phyloP scores from a whole-genome alignment of 1,284 basidiomycete genomes.

The Leccinum subfulvum region DNA sequence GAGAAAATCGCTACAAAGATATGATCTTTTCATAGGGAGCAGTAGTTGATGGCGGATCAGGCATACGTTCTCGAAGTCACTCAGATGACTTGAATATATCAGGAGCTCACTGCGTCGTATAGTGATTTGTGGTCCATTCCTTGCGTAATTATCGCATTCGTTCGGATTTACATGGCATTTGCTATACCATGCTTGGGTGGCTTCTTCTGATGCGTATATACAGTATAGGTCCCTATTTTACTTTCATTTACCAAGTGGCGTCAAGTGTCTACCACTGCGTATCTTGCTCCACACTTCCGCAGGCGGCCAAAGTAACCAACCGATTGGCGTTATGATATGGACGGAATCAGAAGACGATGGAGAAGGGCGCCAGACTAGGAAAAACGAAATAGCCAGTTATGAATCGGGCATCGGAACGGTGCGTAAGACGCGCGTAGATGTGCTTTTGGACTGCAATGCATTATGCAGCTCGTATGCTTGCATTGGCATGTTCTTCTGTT shows the following conservation, averaged over 20 bases:
- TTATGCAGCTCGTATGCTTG: conserved; percentile 62
- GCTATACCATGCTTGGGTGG: conserved; percentile 37
- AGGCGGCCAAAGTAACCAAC: conserved; percentile 76
- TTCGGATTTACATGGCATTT: neutral
- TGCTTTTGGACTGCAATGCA: conserved; percentile 55
- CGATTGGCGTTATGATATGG: conserved; percentile 51
- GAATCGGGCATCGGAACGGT: conserved; percentile 46
- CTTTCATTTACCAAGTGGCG: conserved; percentile 47
- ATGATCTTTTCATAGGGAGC: neutral
- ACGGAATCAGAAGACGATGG: conserved; percentile 41
- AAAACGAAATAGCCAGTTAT: conserved; percentile 51
- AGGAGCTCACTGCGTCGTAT: neutral
- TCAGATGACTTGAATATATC: neutral
- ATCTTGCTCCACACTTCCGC: conserved; percentile 61
- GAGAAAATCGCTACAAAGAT: conserved; percentile 61
- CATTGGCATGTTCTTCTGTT: conserved; percentile 43
- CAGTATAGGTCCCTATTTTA: conserved; percentile 57
- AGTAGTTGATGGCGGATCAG: neutral
- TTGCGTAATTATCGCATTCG: neutral
- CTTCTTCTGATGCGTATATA: conserved; percentile 32
- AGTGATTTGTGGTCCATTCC: neutral
- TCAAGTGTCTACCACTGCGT: conserved; percentile 56
- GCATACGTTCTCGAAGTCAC: neutral
- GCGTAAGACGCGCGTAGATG: conserved; percentile 56
- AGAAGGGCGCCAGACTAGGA: conserved; percentile 52